A percentile compares a stretch with the other conserved stretches of the same genome.
Evolutionary conservation across 2,329 filamentous ascomycete species (phyloP).

Genomic region (Aspergillus hiratsukae): DNA sequence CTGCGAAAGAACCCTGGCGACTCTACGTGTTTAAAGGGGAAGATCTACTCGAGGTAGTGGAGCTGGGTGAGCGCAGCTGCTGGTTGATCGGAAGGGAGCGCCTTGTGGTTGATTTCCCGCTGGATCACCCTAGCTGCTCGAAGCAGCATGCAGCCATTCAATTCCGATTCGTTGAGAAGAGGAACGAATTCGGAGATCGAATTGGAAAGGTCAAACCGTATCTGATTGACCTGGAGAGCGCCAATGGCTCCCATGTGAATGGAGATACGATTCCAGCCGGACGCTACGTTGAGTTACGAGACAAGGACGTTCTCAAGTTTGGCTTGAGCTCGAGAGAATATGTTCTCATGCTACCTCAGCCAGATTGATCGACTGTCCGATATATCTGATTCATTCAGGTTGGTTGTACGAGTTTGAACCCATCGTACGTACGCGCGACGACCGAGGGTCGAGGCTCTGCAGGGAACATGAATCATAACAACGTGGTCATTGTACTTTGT

Average conservation of each 20-base stretch:
- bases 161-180: conserved; percentile 78
- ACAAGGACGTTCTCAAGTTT: conserved; percentile 86
- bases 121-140: conserved; percentile 88
- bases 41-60: conserved; percentile 75
- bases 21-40: conserved; percentile 87
- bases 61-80: conserved; percentile 71
- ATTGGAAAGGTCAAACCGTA: conserved; percentile 78
- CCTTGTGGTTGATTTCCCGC: conserved; percentile 72
- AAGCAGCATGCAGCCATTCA: conserved; percentile 96
- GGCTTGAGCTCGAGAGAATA: conserved; percentile 88
- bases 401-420: neutral
- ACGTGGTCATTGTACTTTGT: neutral
- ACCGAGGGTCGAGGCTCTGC: neutral
- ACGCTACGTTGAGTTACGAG: conserved; percentile 78
- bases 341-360: conserved; percentile 75
- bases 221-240: conserved; percentile 87
- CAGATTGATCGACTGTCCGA: conserved; percentile 13
- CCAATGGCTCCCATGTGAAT: conserved; percentile 84
- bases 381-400: neutral
- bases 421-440: neutral
- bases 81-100: conserved; percentile 85
- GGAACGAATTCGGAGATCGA: conserved; percentile 82
- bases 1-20: conserved; percentile 74
- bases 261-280: conserved; percentile 67
- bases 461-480: neutral